Evolutionary conservation across 106 monocot genomes (phyloP).

Genomic region (Apostasia shenzhenica): DNA sequence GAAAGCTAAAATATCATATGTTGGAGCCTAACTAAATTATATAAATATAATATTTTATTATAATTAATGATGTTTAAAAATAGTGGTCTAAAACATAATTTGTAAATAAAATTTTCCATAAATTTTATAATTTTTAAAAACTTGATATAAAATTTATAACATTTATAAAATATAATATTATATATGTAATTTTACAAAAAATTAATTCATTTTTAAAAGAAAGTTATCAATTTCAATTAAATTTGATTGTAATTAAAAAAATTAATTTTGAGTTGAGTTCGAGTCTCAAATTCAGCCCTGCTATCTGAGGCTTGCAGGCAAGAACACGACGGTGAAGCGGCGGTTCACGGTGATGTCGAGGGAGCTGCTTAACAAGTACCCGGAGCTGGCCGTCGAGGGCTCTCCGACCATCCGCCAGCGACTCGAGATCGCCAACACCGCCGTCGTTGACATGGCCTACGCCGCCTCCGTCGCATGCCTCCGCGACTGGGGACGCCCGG

Average conservation of each 20-base stretch:
- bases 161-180: no score
- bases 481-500: slow-evolving; percentile 39
- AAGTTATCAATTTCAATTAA: neutral
- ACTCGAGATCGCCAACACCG: slow-evolving; percentile 57
- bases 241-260: neutral
- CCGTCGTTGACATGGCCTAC: slow-evolving; percentile 50
- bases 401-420: slow-evolving; percentile 58
- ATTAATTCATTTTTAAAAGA: no score
- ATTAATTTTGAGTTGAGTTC: neutral
- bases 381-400: slow-evolving; percentile 55
- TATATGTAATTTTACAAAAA: no score
- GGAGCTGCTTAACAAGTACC: slow-evolving; percentile 70
- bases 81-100: no score
- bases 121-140: no score
- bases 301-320: slow-evolving; percentile 29
- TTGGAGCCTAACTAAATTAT: no score
- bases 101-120: no score
- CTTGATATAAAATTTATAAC: no score
- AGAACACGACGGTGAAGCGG: slow-evolving; percentile 78
- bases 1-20: no score
- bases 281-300: neutral
- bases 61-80: no score
- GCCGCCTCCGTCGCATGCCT: slow-evolving; percentile 43
- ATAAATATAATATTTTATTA: no score
- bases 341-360: slow-evolving; percentile 64